Percentiles rank a stretch among this genome's conserved stretches.
These are phyloP conservation scores for Candida sojae DNA, from an alignment of 1,139 yeast genomes.

Conservation along the genomic window DNA sequence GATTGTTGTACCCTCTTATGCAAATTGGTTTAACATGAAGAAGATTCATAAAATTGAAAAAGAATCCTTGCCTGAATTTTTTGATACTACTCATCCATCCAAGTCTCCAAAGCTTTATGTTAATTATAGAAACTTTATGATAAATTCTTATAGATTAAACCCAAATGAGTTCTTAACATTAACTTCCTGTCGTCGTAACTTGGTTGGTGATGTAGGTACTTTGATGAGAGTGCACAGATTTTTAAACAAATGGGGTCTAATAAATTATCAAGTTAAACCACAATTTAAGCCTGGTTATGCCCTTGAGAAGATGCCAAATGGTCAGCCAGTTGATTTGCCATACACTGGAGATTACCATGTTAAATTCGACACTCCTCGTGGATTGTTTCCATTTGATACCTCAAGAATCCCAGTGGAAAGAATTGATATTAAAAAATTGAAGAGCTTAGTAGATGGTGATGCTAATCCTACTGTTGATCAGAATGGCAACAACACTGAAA, in stretches of 20 bases:
- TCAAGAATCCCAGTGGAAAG: constrained; percentile 57
- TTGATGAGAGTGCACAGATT: constrained; percentile 88
- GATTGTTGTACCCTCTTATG: constrained; percentile 89
- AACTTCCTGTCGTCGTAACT: constrained; percentile 91
- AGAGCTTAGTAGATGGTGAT: constrained; percentile 39
- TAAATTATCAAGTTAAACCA: constrained; percentile 87
- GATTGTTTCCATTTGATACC: constrained; percentile 89
- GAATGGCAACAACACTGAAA: constrained; percentile 6
- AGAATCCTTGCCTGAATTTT: constrained; percentile 89
- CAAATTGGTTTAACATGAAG: constrained; percentile 84
- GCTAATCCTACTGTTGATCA: constrained; percentile 2
- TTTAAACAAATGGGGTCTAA: constrained; percentile 93
- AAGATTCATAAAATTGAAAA: constrained; percentile 64
- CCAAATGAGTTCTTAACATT: constrained; percentile 92
- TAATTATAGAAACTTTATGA: constrained; percentile 91
- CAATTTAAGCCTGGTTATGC: constrained; percentile 64
- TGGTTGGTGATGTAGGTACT: constrained; percentile 96
- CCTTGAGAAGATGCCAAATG: constrained; percentile 58
- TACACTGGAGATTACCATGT: constrained; percentile 69
- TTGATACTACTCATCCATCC: constrained; percentile 69
- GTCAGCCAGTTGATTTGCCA: constrained; percentile 52
- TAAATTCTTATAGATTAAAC: constrained; percentile 86
- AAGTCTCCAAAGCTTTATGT: constrained; percentile 88
- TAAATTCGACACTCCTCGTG: constrained; percentile 88
- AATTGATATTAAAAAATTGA: constrained; percentile 59